Percentiles rank a stretch among this genome's conserved stretches.
phyloP scores from a whole-genome alignment of 208 protist genomes.

The Trichomonas vaginalis region DNA sequence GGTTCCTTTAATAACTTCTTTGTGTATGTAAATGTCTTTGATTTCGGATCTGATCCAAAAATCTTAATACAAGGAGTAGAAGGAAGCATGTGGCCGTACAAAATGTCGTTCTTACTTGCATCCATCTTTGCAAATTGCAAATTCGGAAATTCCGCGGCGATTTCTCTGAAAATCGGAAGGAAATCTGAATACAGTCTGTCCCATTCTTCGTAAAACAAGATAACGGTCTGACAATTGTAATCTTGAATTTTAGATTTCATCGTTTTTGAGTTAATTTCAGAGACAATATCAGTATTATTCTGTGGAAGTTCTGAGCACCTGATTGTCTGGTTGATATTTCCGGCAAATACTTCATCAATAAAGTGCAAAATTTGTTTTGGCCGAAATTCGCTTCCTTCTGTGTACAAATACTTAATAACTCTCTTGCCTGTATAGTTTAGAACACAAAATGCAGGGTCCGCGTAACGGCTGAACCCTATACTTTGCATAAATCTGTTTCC shows the following conservation, averaged over 20 bases:
- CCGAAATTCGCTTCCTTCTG: background rate
- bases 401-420: background rate
- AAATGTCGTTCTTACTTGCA: too few relatives aligned
- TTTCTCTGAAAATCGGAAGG: background rate
- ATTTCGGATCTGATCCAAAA: background rate
- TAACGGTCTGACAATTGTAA: background rate
- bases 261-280: background rate
- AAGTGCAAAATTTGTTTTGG: background rate
- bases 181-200: background rate
- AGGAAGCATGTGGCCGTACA: too few relatives aligned
- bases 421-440: background rate
- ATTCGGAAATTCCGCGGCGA: background rate
- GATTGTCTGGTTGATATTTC: background rate
- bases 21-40: background rate
- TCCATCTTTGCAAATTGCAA: too few relatives aligned
- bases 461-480: background rate
- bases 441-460: background rate
- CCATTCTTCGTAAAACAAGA: background rate
- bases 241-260: background rate
- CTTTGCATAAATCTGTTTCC: background rate
- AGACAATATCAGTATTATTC: background rate
- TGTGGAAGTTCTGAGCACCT: background rate
- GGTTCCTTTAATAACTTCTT: background rate
- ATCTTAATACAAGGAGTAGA: background rate
- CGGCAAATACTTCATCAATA: background rate